Evolutionary conservation across 2,329 filamentous ascomycete genomes (phyloP), one percentile per base, ranked within the genome.

Genomic region (Aspergillus sp.): DNA sequence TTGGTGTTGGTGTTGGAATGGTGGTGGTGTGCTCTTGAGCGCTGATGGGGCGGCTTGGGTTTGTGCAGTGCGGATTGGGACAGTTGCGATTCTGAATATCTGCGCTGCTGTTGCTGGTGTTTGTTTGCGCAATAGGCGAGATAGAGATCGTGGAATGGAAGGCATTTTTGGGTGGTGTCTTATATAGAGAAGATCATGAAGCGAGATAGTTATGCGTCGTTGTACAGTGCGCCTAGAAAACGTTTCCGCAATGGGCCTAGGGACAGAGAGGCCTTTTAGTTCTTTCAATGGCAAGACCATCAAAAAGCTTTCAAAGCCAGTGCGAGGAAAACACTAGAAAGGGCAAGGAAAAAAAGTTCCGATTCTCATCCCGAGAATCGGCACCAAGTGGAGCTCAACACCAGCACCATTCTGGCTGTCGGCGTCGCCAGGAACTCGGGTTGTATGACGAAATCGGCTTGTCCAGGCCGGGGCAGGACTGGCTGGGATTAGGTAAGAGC

Each of bases 1-100:
- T 19, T 75, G 92, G 89, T 42, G 64, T 7, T 15, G 2, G 15
- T 47, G 41, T 46, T 51, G 61, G 47, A 66, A 40, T 52, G 20
- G 57, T 24, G 49, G 55, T 41, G 45, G 55, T 48, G 50, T 47
- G 12, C 9, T 56, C 22, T 51, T 54, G 20, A 54, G 44, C 4
- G 58, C 37, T 7, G 56, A 47, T 6, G 52, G n/a, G 17, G 53
- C 34, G 11, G 47, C 56, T 49, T 52, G 50, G 30, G 52, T 57
- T 45, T 59, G 54, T 33, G 45, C 40, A 19, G 52, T 42, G 30
- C 51, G 51, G 47, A 60, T 27, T 50, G 39, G 19, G 39, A 12
- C 8, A 3, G n/a, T 20, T 17, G 19, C 12, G 2, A n/a, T 11
- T 15, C n/a, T 17, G 9, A 33, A 20, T 8, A 22, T 15, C 9